phyloP scores from a whole-genome alignment of 2,329 filamentous ascomycete species.

The Paraphoma sp. region DNA sequence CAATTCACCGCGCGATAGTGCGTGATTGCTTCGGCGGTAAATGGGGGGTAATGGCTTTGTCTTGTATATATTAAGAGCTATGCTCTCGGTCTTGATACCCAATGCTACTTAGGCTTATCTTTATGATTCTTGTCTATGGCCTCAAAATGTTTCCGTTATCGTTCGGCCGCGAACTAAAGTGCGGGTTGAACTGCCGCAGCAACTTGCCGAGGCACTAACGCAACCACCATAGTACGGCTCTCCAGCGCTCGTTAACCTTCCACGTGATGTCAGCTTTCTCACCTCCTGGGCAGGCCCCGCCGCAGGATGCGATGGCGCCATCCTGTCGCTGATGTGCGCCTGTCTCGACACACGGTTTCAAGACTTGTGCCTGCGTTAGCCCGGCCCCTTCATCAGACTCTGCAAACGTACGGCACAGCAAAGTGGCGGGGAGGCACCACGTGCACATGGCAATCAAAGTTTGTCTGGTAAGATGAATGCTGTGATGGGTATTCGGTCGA shows the following conservation, averaged over 20 bases:
- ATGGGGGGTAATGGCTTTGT: too few relatives aligned
- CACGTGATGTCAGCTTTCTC: background rate
- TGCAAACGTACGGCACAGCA: background rate
- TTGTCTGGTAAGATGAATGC: background rate
- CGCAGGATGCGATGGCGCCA: background rate
- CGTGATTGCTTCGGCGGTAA: background rate
- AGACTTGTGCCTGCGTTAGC: background rate
- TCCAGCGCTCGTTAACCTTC: background rate
- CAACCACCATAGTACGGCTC: too few relatives aligned
- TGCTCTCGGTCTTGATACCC: background rate
- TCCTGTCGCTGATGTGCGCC: background rate
- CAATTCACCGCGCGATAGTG: conserved; percentile 26
- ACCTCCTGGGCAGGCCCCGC: background rate
- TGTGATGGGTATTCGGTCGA: background rate
- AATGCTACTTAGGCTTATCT: background rate
- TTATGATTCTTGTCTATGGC: background rate
- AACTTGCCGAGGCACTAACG: background rate
- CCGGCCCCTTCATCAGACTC: background rate
- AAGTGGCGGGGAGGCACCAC: background rate
- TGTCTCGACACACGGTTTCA: background rate
- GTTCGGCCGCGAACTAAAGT: too few relatives aligned
- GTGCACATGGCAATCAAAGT: background rate
- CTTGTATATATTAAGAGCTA: background rate
- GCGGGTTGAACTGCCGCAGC: background rate
- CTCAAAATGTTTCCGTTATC: too few relatives aligned